Base-by-base conservation (phyloP, 371 early-diverging fungal species). In the Rhizopus sp. region DNA sequence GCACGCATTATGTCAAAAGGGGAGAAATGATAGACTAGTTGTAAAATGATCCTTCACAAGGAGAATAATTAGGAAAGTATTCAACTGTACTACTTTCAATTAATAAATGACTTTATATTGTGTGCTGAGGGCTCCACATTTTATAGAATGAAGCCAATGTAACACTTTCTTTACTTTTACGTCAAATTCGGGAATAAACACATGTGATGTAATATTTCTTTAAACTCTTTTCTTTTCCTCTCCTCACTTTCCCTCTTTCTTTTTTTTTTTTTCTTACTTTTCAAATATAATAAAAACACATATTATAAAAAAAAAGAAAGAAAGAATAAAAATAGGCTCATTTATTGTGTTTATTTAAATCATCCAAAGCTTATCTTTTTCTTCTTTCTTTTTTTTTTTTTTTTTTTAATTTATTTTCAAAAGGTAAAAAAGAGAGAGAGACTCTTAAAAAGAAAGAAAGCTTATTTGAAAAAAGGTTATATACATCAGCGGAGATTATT, bases 181-280 rank as follows among this genome's bases (percentile, higher is more conserved):
- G 46, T 46, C 46, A 46, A 46, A 38, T 52, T 52, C 30, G 38
- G 52, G 52, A 30, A 39, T 45, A 34, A 34, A 52, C 38, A 46
- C 59, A 59, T 59, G 59, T 59, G 52, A 44, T 52, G 52, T 52
- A 52, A 59, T 29, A 50, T 39, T 53, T 45, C 31, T 35, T 62
- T 38, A 52, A 46, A 62, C 48, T 58, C 46, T 57, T 49, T 46
- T 40, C 59, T 32, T 62, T 16, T 55, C 10, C 44, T 50, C 41
- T 57, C 62, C 38, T 50, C 38, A 33, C 48, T 46, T 50, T 62
- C 52, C 30, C 15, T 47, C 40, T 37, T 45, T 51, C 41, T 57
- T 54, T 53, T 53, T 61, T 53, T n/a, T 53, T 53, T 38, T 52
- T 46, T 48, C 42, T 46, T 53, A 53, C 16, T 47, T 38, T 47